Conservation (phyloP, 2,329 filamentous ascomycete genomes). For the Ophiostoma angusticollis region DNA sequence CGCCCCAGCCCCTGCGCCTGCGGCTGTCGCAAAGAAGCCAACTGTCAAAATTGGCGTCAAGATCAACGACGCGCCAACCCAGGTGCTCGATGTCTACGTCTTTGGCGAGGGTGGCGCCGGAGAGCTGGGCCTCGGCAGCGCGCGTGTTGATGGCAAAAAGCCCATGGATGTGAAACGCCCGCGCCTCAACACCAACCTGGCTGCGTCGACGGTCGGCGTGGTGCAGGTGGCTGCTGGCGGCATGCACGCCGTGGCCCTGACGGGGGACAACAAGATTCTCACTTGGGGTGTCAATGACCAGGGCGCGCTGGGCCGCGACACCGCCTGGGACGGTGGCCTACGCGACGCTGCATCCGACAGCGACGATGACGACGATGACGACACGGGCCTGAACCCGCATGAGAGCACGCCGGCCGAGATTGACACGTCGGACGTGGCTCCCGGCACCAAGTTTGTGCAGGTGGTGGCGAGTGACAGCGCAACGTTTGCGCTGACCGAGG, state of each 20-base stretch:
- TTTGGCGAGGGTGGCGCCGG: slow-evolving; percentile 72
- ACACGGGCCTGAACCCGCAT: slow-evolving; percentile 43
- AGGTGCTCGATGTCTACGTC: slow-evolving; percentile 60
- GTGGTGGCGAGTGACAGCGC: slow-evolving; percentile 62
- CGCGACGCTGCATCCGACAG: slow-evolving; percentile 40
- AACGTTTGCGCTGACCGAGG: slow-evolving; percentile 62
- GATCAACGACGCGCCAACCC: slow-evolving; percentile 52
- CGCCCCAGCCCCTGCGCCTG: too few species aligned
- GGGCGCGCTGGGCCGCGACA: slow-evolving; percentile 65
- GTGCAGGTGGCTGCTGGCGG: slow-evolving; percentile 68
- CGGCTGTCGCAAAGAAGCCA: slow-evolving; percentile 38
- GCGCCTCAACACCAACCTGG: slow-evolving; percentile 50
- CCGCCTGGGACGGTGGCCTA: slow-evolving; percentile 45
- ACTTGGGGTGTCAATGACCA: slow-evolving; percentile 86
- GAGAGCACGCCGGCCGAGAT: slow-evolving; percentile 51
- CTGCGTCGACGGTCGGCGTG: slow-evolving; percentile 45
- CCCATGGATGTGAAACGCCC: slow-evolving; percentile 63
- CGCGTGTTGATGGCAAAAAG: slow-evolving; percentile 44
- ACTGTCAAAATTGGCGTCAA: slow-evolving; percentile 16
- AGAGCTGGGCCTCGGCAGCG: slow-evolving; percentile 67
- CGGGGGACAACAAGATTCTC: slow-evolving; percentile 66
- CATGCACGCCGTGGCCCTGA: slow-evolving; percentile 69
- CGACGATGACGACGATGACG: slow-evolving; percentile 23
- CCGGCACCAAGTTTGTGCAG: slow-evolving; percentile 33
- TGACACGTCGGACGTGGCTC: slow-evolving; percentile 28